These are phyloP conservation scores for Apiotrichum veenhuisii DNA, from an alignment of 1,284 basidiomycete genomes.

Conservation along the genomic window DNA sequence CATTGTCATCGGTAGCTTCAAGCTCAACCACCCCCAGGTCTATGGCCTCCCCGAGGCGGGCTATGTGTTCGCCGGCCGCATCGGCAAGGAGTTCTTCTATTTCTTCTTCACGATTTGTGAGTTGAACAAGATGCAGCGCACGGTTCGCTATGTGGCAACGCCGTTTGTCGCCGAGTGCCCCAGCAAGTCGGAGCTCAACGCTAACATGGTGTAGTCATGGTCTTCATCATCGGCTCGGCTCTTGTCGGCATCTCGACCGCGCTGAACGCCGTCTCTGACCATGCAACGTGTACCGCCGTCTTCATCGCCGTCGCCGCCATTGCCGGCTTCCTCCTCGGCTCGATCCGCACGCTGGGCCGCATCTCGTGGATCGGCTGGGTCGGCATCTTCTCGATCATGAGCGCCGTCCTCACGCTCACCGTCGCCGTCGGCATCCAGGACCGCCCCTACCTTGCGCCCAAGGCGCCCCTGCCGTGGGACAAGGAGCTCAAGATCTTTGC, in stretches of 20 bases:
- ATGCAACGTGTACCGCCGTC: conserved; percentile 27
- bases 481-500: conserved; percentile 31
- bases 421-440: conserved; percentile 46
- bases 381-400: conserved; percentile 32
- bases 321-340: conserved; percentile 33
- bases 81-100: conserved; percentile 12
- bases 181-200: too few species aligned
- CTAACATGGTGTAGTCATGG: conserved; percentile 13
- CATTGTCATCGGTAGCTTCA: conserved; percentile 24
- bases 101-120: conserved; percentile 9
- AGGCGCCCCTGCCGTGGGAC: conserved; percentile 26
- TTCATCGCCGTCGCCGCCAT: conserved; percentile 40
- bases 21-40: conserved; percentile 23
- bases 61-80: conserved; percentile 26
- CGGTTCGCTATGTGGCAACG: too few species aligned
- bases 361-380: conserved; percentile 48
- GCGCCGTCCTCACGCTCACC: conserved; percentile 44
- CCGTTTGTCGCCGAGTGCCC: not conserved
- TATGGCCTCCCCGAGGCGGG: conserved; percentile 33
- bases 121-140: not conserved
- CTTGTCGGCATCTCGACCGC: conserved; percentile 26
- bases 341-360: conserved; percentile 42
- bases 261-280: conserved; percentile 23
- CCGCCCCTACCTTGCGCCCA: conserved; percentile 33
- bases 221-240: conserved; percentile 30